Conservation (phyloP, 2,329 filamentous ascomycete species). For the Ceratocystis huliohia region DNA sequence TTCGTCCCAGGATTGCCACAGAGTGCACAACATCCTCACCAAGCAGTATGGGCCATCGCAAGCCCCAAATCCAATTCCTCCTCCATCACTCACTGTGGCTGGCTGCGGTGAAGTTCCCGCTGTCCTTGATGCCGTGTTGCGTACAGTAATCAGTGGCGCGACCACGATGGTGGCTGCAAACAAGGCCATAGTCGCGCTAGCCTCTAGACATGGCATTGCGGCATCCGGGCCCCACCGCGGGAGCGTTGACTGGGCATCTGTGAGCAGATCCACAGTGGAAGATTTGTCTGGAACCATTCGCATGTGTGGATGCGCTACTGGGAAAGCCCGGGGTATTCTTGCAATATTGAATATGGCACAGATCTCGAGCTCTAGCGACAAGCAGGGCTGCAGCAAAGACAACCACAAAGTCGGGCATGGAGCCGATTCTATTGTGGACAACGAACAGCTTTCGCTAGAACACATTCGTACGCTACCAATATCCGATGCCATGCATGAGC, state of each 20-base stretch:
- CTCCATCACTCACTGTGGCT: slow-evolving; percentile 36
- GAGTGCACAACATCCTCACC: slow-evolving; percentile 1
- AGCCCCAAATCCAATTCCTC: background rate
- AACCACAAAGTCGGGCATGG: slow-evolving; percentile 33
- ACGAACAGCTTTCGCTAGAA: slow-evolving; percentile 37
- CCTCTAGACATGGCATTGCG: slow-evolving; percentile 50
- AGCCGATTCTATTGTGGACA: slow-evolving; percentile 21
- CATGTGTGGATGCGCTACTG: slow-evolving; percentile 54
- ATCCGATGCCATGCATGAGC: slow-evolving; percentile 38
- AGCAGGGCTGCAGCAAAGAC: background rate
- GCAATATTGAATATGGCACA: slow-evolving; percentile 54
- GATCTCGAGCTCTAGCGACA: slow-evolving; percentile 38
- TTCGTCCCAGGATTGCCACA: background rate
- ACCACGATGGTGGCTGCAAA: slow-evolving; percentile 43
- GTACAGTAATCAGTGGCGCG: slow-evolving; percentile 41
- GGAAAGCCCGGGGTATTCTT: slow-evolving; percentile 63
- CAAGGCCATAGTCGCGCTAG: slow-evolving; percentile 52
- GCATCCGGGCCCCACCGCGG: slow-evolving; percentile 52
- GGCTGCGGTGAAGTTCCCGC: slow-evolving; percentile 50
- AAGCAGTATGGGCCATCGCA: background rate
- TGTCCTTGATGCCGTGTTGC: slow-evolving; percentile 41
- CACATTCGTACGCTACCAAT: slow-evolving; percentile 35
- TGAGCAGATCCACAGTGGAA: slow-evolving; percentile 44
- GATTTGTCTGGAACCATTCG: slow-evolving; percentile 59
- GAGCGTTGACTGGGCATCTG: slow-evolving; percentile 63